Evolutionary conservation across 1,284 basidiomycete genomes (phyloP), one percentile per base, ranked within the genome.

Genomic region (Peniophora sp.): DNA sequence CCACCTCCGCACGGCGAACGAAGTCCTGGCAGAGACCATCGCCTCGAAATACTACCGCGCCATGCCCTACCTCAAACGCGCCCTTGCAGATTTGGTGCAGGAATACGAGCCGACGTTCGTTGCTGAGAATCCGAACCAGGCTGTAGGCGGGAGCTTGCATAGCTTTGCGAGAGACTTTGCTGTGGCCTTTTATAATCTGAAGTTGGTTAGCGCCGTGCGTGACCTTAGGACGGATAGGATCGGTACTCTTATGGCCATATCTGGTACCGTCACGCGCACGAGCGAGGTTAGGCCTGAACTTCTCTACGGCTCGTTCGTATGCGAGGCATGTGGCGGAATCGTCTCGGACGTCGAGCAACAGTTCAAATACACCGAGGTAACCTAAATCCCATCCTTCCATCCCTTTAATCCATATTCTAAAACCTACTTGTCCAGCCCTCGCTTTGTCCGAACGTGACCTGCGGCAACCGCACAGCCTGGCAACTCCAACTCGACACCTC

Each of bases 301-400:
- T 44, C 75, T 98, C 16, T 94, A 81, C 60, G 97, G 95, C 17
- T 95, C 91, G 50, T 99, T 98, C 66, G 83, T 88, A 46, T 99
- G 97, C 63, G 86, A 91, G 63, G 78, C 87, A 43, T 99, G 97
- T 67, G 79, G 82, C 49, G 89, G 88, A 36, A 73, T 87, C 8
- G 86, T 97, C n/a, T 82, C 89, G 53, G 95, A 98, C 60, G 87
- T 99, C 49, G 97, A 99, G 65, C 97, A 99, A 65, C 97, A 99
- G 65, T 99, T 99, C 80, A 98, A 97, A 67, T 99, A 98, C 67
- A 99, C 97, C 20, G 97, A 99, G 74, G 92, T 92, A 52, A n/a
- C n/a, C 49, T 67, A 56, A 45, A 45, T n/a, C 32, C n/a, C 19
- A 34, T 11, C 34, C 46, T 41, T 19, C 17, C 34, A 9, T 50